Conservation (phyloP, 2,329 filamentous ascomycete genomes). For the Claviceps sp. region DNA sequence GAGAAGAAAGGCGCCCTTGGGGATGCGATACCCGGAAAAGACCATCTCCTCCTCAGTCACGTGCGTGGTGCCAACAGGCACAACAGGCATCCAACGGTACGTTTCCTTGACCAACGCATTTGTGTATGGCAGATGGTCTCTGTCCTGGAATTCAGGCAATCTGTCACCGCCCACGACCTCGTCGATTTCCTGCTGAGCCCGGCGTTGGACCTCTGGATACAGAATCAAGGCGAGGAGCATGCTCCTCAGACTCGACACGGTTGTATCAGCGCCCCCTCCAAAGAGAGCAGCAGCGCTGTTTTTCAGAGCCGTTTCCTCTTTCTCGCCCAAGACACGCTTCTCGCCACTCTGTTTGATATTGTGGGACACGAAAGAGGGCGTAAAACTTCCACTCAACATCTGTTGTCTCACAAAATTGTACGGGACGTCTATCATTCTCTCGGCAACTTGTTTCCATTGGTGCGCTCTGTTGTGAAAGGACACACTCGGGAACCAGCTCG, state of each 20-base stretch:
- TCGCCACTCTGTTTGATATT: neutral
- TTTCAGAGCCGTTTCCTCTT: constrained; percentile 3
- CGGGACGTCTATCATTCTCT: constrained; percentile 12
- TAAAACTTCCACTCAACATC: constrained; percentile 10
- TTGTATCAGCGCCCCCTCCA: constrained; percentile 9
- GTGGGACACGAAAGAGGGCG: constrained; percentile 15
- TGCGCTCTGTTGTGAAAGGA: constrained; percentile 17
- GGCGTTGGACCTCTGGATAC: constrained; percentile 26
- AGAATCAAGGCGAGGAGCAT: constrained; percentile 35
- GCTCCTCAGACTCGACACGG: neutral
- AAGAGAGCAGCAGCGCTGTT: constrained; percentile 2
- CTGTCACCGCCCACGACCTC: constrained; percentile 26
- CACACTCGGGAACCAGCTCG: constrained; percentile 16
- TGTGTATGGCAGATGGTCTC: constrained; percentile 29
- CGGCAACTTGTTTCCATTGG: constrained; percentile 12
- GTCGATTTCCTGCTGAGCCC: constrained; percentile 28
- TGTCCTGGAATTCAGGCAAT: constrained; percentile 29
- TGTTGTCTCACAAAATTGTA: constrained; percentile 18
- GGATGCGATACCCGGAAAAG: constrained; percentile 13
- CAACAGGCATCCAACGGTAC: constrained; percentile 17
- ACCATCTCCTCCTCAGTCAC: constrained; percentile 17
- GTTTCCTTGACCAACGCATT: constrained; percentile 18
- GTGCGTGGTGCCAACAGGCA: constrained; percentile 24
- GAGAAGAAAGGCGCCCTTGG: constrained; percentile 14
- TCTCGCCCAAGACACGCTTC: neutral